phyloP scores from a whole-genome alignment of 257 asterid species.

The Solanum corneliomulleri region DNA sequence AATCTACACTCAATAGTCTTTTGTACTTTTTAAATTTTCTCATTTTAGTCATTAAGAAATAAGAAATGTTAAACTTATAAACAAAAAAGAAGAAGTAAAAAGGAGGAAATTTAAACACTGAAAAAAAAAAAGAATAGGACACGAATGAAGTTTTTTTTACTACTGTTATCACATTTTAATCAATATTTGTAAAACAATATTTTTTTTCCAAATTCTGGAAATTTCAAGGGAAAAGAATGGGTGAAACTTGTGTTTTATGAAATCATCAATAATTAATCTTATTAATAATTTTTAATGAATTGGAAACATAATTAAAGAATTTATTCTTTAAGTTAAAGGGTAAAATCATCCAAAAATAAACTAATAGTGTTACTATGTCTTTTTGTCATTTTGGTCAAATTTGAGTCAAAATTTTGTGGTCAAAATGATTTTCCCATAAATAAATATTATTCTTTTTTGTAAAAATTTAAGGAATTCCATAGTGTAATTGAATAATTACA shows the following conservation, averaged over 20 bases:
- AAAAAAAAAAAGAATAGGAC: background rate
- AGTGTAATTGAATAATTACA: too few species aligned
- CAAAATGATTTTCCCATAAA: too few species aligned
- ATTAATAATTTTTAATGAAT: too few species aligned
- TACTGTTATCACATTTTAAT: background rate
- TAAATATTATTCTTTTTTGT: too few species aligned
- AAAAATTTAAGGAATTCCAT: too few species aligned
- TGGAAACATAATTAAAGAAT: too few species aligned
- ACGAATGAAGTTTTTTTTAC: background rate
- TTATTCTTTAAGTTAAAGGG: background rate
- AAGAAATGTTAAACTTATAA: background rate
- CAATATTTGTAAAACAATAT: background rate
- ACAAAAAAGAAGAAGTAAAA: too few species aligned
- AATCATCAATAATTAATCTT: too few species aligned
- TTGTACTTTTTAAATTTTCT: background rate
- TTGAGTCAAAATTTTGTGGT: background rate
- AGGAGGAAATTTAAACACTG: background rate
- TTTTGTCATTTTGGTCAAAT: background rate
- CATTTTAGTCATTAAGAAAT: background rate
- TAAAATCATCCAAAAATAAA: too few species aligned
- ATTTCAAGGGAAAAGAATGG: background rate
- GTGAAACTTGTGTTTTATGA: background rate
- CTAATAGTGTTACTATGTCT: background rate
- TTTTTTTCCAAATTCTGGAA: background rate
- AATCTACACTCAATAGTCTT: background rate